These are phyloP conservation scores for Aphanomyces invadans DNA, from an alignment of 352 stramenopile species.

Conservation along the genomic window DNA sequence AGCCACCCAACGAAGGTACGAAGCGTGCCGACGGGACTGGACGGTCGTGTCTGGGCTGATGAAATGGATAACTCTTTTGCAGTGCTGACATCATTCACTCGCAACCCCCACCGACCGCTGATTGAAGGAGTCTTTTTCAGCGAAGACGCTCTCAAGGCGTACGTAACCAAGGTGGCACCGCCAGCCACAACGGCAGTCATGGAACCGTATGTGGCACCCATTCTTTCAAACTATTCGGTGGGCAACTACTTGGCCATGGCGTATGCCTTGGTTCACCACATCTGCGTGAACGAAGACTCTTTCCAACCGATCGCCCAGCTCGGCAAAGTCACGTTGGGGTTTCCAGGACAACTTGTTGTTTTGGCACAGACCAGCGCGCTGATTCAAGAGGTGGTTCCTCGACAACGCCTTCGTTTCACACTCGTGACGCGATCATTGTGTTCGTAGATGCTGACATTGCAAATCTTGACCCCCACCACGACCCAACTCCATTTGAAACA, in stretches of 20 bases:
- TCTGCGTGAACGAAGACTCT: not conserved
- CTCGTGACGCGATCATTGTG: too few relatives aligned
- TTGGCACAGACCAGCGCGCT: not conserved
- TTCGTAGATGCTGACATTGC: not conserved
- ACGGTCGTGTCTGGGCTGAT: too few relatives aligned
- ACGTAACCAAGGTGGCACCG: not conserved
- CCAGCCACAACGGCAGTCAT: not conserved
- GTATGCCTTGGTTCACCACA: not conserved
- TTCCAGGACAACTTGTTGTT: not conserved
- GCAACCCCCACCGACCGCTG: not conserved
- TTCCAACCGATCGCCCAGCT: not conserved
- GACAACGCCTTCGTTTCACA: not conserved
- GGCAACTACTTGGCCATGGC: not conserved
- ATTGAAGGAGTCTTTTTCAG: conserved; percentile 6
- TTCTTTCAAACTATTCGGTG: not conserved
- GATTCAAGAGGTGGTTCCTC: not conserved
- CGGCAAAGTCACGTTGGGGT: not conserved
- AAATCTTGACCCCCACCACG: not conserved
- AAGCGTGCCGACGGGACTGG: too few relatives aligned
- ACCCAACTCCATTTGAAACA: not conserved
- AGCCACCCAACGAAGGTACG: conserved; percentile 2
- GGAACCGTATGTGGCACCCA: not conserved
- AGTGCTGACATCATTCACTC: not conserved
- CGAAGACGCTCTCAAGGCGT: not conserved
- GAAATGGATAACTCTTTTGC: too few relatives aligned